Conservation (phyloP, 2,329 filamentous ascomycete genomes). For the Sporothrix inflata region DNA sequence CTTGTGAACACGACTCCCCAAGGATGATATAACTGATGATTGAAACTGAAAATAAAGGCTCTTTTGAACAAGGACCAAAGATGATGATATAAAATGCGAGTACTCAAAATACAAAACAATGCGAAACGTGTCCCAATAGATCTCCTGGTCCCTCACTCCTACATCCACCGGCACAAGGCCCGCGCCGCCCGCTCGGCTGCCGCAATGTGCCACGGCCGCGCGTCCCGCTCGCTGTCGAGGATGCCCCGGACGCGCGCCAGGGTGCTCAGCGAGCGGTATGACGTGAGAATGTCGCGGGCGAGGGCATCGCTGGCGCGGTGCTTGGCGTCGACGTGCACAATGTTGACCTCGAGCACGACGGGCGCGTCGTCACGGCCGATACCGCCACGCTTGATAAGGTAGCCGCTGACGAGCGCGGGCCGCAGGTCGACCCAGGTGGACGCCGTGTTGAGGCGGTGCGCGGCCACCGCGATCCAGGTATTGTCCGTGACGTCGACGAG, state of each 20-base stretch:
- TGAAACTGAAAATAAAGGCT: background rate
- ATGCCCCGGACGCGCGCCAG: conserved; percentile 69
- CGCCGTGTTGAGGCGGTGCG: conserved; percentile 66
- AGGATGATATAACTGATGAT: background rate
- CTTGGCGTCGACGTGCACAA: conserved; percentile 60
- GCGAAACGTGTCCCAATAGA: background rate
- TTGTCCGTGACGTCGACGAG: conserved; percentile 75
- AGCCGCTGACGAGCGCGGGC: conserved; percentile 65
- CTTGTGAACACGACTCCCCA: background rate
- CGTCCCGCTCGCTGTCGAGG: conserved; percentile 60
- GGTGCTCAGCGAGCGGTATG: conserved; percentile 70
- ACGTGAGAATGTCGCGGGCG: conserved; percentile 69
- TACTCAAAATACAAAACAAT: background rate
- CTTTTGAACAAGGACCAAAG: background rate
- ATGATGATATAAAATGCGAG: background rate
- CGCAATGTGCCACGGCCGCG: conserved; percentile 78
- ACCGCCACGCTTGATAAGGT: conserved; percentile 66
- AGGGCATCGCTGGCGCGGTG: conserved; percentile 64
- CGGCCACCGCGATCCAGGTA: conserved; percentile 73
- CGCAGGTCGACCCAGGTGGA: conserved; percentile 57
- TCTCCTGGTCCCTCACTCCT: conserved; percentile 36
- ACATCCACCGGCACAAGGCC: conserved; percentile 68
- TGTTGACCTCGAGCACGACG: conserved; percentile 64
- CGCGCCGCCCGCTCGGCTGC: conserved; percentile 70
- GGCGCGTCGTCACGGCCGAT: conserved; percentile 60